Base-by-base conservation (phyloP, 345 rosid species). In the Gossypium ekmanianum region DNA sequence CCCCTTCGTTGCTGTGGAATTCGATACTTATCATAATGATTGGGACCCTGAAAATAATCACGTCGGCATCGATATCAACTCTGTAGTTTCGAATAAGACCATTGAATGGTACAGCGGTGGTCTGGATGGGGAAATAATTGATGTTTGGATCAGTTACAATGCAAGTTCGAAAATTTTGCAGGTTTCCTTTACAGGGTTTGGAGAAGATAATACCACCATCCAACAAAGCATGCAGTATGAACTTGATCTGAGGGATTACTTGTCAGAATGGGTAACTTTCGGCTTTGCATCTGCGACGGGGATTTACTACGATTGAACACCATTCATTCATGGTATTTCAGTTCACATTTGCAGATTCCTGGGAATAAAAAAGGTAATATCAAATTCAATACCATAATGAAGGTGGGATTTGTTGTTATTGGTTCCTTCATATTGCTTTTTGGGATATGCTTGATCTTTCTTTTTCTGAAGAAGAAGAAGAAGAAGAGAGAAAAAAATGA, bases 261-360 rank as follows among this genome's bases (percentile, higher is more conserved):
- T 87, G 63, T 84, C 87, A 1, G 88, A 82, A 56, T 54, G 48
- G 39, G 86, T 82, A 52, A 67, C 67, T 27, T 50, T 87, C 4
- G 87, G 88, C 26, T 87, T 87, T 74, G 79, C 88, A 4, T 88
- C 91, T 17, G 27, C 90, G 0, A 85, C 85, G 0, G 85, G 90
- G 11, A 8, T 12, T 1, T 41, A 20, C 11, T 76, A 75, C 4
- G 84, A 34, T 34, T 34, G 41, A 34, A 34, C 41, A 5, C 85
- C 61, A 69, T 71, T 9, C 84, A 85, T 74, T 57, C 61, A 18
- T 57, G 88, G 90, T 76, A 77, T 14, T 87, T 87, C 68, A 17
- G 11, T 63, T 87, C 90, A 47, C 80, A 41, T 41, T 77, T 83
- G 74, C 82, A 76, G 39, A 71, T 64, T 2, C 59, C 11, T 26